These are phyloP conservation scores for Ophiostoma himal-ulmi DNA, from an alignment of 2,329 filamentous ascomycete genomes.

Conservation along the genomic window DNA sequence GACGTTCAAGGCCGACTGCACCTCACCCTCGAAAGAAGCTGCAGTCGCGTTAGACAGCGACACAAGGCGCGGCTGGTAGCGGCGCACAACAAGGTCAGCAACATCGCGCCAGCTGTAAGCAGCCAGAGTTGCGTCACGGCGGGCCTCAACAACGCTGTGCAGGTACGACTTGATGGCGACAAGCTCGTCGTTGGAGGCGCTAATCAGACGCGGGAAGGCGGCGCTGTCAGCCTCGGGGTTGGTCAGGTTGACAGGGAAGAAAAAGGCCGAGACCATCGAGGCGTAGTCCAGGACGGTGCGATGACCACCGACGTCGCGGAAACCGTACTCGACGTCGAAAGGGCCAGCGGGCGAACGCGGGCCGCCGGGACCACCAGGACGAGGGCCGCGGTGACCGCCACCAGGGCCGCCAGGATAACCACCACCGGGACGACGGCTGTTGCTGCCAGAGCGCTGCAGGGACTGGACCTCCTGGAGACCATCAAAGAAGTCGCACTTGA, in stretches of 20 bases:
- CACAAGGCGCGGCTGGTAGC: conserved; percentile 17
- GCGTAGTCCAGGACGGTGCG: conserved; percentile 21
- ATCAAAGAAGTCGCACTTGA: conserved; percentile 22
- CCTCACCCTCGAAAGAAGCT: not conserved
- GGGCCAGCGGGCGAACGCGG: conserved; percentile 5
- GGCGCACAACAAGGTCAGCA: conserved; percentile 20
- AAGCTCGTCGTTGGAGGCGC: conserved; percentile 11
- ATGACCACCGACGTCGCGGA: conserved; percentile 19
- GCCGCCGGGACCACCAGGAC: conserved; percentile 15
- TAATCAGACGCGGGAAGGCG: conserved; percentile 15
- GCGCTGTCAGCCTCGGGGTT: conserved; percentile 18
- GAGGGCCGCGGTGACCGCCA: not conserved
- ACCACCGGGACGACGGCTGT: not conserved
- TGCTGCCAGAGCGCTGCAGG: conserved; percentile 12
- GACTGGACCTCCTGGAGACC: conserved; percentile 21
- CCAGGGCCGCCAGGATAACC: not conserved
- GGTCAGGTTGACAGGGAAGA: conserved; percentile 20
- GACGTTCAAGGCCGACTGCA: conserved; percentile 11
- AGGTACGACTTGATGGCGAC: conserved; percentile 19
- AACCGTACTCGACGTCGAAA: conserved; percentile 17
- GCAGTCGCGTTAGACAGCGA: conserved; percentile 13
- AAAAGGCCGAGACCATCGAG: conserved; percentile 22
- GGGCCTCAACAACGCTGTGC: conserved; percentile 7
- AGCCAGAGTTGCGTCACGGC: not conserved
- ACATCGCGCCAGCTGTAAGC: conserved; percentile 22